Evolutionary conservation across 768 basidiomycete species (phyloP), one percentile per base, ranked within the genome.

Genomic region (Xanthoconium purpureum): DNA sequence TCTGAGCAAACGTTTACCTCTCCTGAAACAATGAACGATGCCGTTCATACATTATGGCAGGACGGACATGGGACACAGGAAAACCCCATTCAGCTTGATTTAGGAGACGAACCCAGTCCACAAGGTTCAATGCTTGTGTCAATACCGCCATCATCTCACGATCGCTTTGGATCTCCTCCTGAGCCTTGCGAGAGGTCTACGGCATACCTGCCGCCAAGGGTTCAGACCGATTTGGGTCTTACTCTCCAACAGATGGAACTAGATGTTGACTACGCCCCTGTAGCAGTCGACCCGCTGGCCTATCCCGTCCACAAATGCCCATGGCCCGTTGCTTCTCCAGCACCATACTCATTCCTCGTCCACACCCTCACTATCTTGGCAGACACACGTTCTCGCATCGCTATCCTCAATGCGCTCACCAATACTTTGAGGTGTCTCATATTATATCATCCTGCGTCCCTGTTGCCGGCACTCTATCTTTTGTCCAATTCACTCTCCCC

Each of bases 401-500:
- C 75, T 35, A 91, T 92, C 52, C 68, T 84, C 57, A 84, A 87
- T 63, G 80, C 78, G 17, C 71, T 91, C 54, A 87, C 86, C 37
- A 96, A 95, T 63, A 78, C 87, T 30, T 71, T 96, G 10, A 85
- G 88, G 30, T 78, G 82, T 20, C 78, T 96, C 50, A 77, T 85
- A 57, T 67, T 74, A 38, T 80, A 84, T 61, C 83, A 93, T 63
- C 82, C 89, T 0, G 52, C 77, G 20, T 88, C 90, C 39, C 79
- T 96, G 43, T 74, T 88, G 45, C 80, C 89, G n/a, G 79, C 89
- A 36, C 73, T 93, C 8, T 94, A 93, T 67, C 81, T 94, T 20
- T 75, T 94, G 33, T 91, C 91, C 13, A 94, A 93, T 68, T 82
- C 88, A 20, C 77, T 94, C 36, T 78, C 83, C 2, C 89, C 91